A percentile compares a stretch with the other conserved stretches of the same genome.
Evolutionary conservation across 2,329 filamentous ascomycete species (phyloP).

Genomic region (Ceratocystis colombiana): DNA sequence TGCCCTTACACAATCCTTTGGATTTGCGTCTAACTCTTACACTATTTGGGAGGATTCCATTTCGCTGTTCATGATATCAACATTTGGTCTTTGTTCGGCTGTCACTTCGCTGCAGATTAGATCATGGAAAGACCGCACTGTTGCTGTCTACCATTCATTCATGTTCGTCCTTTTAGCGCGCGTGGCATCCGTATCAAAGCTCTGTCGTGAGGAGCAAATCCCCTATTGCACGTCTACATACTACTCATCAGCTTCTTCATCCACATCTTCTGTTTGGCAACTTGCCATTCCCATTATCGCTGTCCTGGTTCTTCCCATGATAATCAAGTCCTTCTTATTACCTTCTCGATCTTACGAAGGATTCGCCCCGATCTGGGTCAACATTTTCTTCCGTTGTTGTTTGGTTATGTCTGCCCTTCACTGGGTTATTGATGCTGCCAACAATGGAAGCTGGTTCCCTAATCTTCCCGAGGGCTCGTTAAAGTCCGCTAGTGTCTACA

Average conservation of each 20-base stretch:
- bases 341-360: constrained; percentile 83
- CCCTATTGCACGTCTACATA: constrained; percentile 92
- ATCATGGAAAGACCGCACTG: constrained; percentile 54
- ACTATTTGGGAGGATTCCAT: constrained; percentile 99
- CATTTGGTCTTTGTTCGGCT: constrained; percentile 69
- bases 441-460: constrained; percentile 72
- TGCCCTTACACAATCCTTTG: constrained; percentile 76
- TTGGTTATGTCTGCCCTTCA: constrained; percentile 68
- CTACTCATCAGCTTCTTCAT: constrained; percentile 83
- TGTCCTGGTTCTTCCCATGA: constrained; percentile 58
- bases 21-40: constrained; percentile 95
- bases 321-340: constrained; percentile 69
- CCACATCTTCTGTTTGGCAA: constrained; percentile 87
- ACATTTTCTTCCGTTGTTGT: constrained; percentile 64
- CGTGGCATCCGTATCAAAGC: constrained; percentile 72
- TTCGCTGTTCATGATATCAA: constrained; percentile 78
- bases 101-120: constrained; percentile 66
- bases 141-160: constrained; percentile 76
- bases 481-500: constrained; percentile 62
- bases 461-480: constrained; percentile 48
- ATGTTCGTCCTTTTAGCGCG: constrained; percentile 72
- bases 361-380: constrained; percentile 74
- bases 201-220: constrained; percentile 98
- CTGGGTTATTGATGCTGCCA: constrained; percentile 82
- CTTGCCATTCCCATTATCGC: constrained; percentile 68